A percentile compares a stretch with the other conserved stretches of the same genome.
These are phyloP conservation scores for Auricularia heimuer DNA, from an alignment of 768 basidiomycete species.

Conservation along the genomic window DNA sequence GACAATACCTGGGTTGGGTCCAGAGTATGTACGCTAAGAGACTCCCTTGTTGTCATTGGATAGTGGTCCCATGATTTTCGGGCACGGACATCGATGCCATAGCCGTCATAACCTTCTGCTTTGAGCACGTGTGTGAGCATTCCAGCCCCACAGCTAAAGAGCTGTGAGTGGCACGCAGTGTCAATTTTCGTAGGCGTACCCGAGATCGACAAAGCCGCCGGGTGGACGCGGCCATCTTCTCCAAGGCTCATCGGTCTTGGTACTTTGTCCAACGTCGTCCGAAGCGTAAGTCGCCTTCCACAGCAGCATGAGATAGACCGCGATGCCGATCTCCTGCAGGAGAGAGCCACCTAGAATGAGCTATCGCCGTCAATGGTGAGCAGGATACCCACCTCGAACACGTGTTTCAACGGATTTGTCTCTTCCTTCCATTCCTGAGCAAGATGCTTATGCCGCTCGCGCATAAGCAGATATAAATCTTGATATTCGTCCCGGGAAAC, in stretches of 20 bases:
- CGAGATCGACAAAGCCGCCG: conserved; percentile 83
- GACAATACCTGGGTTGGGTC: conserved; percentile 40
- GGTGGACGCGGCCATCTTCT: conserved; percentile 66
- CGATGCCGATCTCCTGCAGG: conserved; percentile 83
- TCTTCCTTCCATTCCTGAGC: conserved; percentile 68
- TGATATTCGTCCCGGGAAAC: conserved; percentile 74
- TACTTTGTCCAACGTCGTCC: conserved; percentile 2
- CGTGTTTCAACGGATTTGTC: conserved; percentile 84
- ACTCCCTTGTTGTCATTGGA: conserved; percentile 47
- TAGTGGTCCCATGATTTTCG: conserved; percentile 81
- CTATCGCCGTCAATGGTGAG: background rate
- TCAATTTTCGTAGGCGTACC: conserved; percentile 34
- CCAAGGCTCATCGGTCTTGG: conserved; percentile 40
- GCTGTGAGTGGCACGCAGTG: conserved; percentile 1
- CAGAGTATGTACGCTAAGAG: conserved; percentile 59
- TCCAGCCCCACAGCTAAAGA: conserved; percentile 77
- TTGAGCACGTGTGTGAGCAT: conserved; percentile 80
- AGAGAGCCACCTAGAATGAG: background rate
- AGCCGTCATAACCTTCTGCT: conserved; percentile 74
- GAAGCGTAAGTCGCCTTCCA: conserved; percentile 67
- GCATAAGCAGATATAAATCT: conserved; percentile 80
- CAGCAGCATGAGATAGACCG: conserved; percentile 82
- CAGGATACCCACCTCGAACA: conserved; percentile 57
- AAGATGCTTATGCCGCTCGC: conserved; percentile 72
- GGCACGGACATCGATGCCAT: conserved; percentile 78